Conservation (phyloP, 2,329 filamentous ascomycete species). For the Orbilia ellipsospora region DNA sequence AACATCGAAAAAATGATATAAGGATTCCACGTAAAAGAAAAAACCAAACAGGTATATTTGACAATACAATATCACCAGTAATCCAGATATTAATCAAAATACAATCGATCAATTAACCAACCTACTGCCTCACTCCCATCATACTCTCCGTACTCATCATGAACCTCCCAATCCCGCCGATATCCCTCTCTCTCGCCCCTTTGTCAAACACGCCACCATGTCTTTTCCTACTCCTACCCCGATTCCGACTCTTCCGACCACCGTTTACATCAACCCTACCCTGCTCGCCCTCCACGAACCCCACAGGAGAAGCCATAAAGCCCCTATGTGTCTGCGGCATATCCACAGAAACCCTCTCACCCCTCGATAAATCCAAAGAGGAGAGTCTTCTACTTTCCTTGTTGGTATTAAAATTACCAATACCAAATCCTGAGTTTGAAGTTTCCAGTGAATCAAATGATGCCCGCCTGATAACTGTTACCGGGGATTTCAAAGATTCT, state of each 20-base stretch:
- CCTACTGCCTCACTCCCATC: conserved; percentile 34
- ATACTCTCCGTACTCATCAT: conserved; percentile 54
- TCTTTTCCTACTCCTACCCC: not conserved
- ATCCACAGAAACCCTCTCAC: conserved; percentile 35
- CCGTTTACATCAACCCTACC: conserved; percentile 25
- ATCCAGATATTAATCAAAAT: too few species aligned
- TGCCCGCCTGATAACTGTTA: conserved; percentile 32
- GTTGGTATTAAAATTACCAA: conserved; percentile 1
- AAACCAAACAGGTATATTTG: too few species aligned
- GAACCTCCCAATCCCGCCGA: conserved; percentile 36
- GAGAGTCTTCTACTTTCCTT: conserved; percentile 4
- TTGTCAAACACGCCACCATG: not conserved
- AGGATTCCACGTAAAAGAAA: too few species aligned
- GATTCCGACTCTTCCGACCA: not conserved
- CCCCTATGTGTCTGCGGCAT: conserved; percentile 51
- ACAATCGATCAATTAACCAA: not conserved
- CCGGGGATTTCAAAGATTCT: conserved; percentile 29
- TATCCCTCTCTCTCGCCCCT: conserved; percentile 6
- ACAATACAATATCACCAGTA: too few species aligned
- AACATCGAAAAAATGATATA: too few species aligned
- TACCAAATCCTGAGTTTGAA: conserved; percentile 7
- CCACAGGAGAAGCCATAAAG: conserved; percentile 43
- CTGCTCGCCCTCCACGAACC: conserved; percentile 46
- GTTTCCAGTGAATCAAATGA: conserved; percentile 36
- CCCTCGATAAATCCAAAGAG: conserved; percentile 12